Evolutionary conservation across 2,329 filamentous ascomycete species (phyloP), one percentile per base, ranked within the genome.

Genomic region (Colletotrichum shisoi): DNA sequence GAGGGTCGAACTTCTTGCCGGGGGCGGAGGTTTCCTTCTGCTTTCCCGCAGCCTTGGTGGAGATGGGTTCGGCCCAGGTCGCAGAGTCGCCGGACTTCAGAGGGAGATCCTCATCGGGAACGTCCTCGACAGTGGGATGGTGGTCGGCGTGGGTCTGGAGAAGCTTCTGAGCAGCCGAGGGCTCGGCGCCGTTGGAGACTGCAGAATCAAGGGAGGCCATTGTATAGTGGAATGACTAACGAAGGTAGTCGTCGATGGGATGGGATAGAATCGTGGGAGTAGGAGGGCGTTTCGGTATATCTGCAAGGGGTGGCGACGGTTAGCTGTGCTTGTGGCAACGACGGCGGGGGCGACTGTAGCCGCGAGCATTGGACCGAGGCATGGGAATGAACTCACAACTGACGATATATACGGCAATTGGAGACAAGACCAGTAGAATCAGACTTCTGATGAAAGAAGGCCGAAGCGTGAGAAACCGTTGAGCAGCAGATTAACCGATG

Each of bases 61-160:
- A 87, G 73, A 84, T 76, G 24, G 83, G 78, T 61, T 81, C 79
- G 61, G 78, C 79, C 78, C 81, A 82, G 53, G 80, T 80, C 62
- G 83, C 79, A 59, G 81, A 79, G 71, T 77, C 77, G 77, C 79
- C 56, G 31, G 63, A 84, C 81, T 73, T 85, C 81, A 79, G 85
- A 81, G 78, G 78, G 71, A 92, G 86, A 48, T 96, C 92, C 78
- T 96, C 92, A 75, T 97, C 93, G 34, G 85, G 84, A 45, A 86
- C 88, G 56, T 97, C 93, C 79, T 97, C 93, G 71, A 97, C 85
- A 27, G 89, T 93, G 71, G 86, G 85, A 73, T 87, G 84, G 69
- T 84, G 84, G 72, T 84, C 79, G 69, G 77, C 79, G 72, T 91
- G 89, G 78, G 88, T 85, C 75, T 89, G 83, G 74, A 87, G 83